Evolutionary conservation across 2,329 filamentous ascomycete species (phyloP).

Genomic region (Fusarium sp.): DNA sequence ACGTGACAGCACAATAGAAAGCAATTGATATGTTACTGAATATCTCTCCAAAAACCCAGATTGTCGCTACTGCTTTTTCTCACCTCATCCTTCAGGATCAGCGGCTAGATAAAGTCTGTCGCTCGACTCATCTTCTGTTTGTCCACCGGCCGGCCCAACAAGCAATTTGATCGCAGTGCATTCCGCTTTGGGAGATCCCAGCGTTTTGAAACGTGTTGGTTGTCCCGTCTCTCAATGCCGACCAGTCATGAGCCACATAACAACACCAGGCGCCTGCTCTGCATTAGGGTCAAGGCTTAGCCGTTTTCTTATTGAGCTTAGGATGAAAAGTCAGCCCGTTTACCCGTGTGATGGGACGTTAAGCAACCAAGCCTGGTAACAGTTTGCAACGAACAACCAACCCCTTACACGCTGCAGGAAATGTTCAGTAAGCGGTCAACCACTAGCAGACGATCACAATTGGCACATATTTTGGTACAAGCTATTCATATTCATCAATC

Average conservation of each 20-base stretch:
- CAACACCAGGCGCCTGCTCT: background rate
- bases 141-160: background rate
- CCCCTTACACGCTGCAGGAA: background rate
- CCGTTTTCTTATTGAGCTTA: background rate
- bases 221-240: background rate
- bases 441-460: background rate
- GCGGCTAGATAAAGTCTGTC: background rate
- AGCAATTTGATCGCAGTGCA: background rate
- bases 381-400: background rate
- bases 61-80: background rate
- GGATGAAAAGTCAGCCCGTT: background rate
- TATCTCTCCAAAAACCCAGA: background rate
- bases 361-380: background rate
- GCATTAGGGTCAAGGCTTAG: background rate
- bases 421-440: background rate
- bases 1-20: background rate
- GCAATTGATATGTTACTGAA: background rate
- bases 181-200: background rate
- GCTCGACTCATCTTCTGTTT: background rate
- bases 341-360: background rate
- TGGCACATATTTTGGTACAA: background rate
- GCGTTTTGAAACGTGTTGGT: background rate
- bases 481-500: background rate
- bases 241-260: background rate
- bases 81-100: background rate